Evolutionary conservation across 2,329 filamentous ascomycete species (phyloP), one percentile per base, ranked within the genome.

Genomic region (Cladosporium sphaerospermum): DNA sequence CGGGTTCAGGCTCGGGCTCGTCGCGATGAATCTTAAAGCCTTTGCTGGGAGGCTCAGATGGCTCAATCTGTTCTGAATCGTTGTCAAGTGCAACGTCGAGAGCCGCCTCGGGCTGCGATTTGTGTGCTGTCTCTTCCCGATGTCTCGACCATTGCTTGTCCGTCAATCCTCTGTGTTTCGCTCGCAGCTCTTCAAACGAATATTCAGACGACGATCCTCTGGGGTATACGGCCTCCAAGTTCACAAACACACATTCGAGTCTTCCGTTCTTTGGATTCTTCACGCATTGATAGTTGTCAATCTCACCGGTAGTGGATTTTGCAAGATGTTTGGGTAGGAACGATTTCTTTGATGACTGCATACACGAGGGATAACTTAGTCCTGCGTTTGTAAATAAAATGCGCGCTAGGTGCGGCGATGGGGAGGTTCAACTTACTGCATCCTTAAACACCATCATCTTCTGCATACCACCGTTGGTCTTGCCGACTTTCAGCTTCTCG

Each of bases 401-500:
- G 45, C 32, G 48, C 44, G 52, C 45, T 23, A 23, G 78, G 79
- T 76, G 72, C 62, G 71, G 69, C 69, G 10, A 9, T 64, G 69
- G 65, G 61, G 28, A 10, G 44, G n/a, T 4, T 18, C 11, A 68
- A 79, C 89, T 85, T 86, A 99, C 93, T 87, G 87, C 78, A 78
- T 99, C 93, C 78, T 88, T 92, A 77, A 96, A 99, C 43, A 99
- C 82, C 66, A 85, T 77, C 84, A 99, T 86, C 77, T 96, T 97
- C 51, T 85, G 78, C 51, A 79, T 80, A 32, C 79, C 82, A 41
- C 77, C 82, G 73, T 89, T 88, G 75, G 89, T 93, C 63, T 89
- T 92, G 40, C 88, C 89, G 2, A 83, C 87, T 70, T 92, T 89
- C 61, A 99, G 73, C 39, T 88, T 96, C 75, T 97, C 90, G 23